Evolutionary conservation across 2,329 filamentous ascomycete genomes (phyloP).

Genomic region (Cladosporium austrohemisphaericum): DNA sequence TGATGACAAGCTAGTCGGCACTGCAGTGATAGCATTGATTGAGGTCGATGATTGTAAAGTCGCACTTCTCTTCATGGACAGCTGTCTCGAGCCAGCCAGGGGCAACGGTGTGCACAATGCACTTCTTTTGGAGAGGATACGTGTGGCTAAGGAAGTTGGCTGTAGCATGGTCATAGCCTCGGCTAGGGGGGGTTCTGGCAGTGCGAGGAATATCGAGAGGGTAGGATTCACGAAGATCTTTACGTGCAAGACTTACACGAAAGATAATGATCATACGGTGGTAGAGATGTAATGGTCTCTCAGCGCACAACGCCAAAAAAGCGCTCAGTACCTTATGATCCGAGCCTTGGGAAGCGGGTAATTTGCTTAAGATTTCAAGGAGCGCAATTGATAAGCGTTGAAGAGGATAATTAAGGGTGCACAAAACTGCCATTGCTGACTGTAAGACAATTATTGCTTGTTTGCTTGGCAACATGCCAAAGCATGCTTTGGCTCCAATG

Average conservation of each 20-base stretch:
- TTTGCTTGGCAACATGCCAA: no score
- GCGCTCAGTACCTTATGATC: no score
- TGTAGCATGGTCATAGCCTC: neutral
- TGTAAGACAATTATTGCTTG: no score
- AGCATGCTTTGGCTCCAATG: no score
- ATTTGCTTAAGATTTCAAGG: no score
- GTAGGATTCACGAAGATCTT: neutral
- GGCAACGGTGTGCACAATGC: neutral
- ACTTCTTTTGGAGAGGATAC: neutral
- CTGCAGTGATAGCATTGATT: neutral
- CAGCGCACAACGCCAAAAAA: no score
- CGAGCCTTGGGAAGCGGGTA: no score
- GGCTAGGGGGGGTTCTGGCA: neutral
- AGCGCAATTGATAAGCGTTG: no score
- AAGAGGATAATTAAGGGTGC: no score
- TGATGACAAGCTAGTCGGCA: neutral
- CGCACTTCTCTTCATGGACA: neutral
- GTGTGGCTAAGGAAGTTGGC: neutral
- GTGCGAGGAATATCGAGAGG: conserved; percentile 2
- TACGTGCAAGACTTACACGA: neutral
- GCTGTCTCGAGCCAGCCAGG: neutral
- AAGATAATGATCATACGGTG: neutral
- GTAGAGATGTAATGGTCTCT: no score
- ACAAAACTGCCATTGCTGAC: no score
- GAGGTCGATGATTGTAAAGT: neutral